Evolutionary conservation across 2,329 filamentous ascomycete species (phyloP), one percentile per base, ranked within the genome.

Genomic region (Coniella vitis): DNA sequence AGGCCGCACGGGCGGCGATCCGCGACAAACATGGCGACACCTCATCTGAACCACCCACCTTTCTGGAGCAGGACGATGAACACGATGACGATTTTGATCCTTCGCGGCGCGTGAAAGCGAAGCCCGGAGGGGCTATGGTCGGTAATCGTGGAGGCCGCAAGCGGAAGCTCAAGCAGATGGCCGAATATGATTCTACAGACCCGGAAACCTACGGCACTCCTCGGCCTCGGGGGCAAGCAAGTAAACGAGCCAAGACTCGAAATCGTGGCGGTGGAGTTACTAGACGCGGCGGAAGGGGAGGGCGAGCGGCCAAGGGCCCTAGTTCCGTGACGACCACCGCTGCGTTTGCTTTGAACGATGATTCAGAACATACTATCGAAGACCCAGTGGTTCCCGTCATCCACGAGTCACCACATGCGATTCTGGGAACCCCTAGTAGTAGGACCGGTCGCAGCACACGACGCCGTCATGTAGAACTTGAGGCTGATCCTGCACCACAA

Each of bases 21-120:
- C 22, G 42, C 5, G 52, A 51, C 13, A 45, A 48, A 3, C 48
- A 54, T 2, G 48, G 48, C n/a, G 49, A 48, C 1, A 38, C 41
- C 7, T 38, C 38, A 7, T 4, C 29, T 8, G 45, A 51, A 12
- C 37, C 35, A 29, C 32, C 41, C 14, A 20, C 21, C 20, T 14
- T 45, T 4, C 54, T 55, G 8, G 57, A 61, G 4, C 49, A 57
- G 7, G 58, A 58, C 17, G 55, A 60, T 31, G 52, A 54, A 34
- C 48, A 53, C 13, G 46, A 51, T 22, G 52, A 49, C 13, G 54
- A 55, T 35, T 55, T 54, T 41, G 44, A 45, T 17, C 52, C 54
- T 17, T 41, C 38, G 31, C 45, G 45, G 29, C 20, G 35, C 8
- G 31, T 40, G 13, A 53, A 22, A 34, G 29, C 39, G 4, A 53